A percentile compares a stretch with the other conserved stretches of the same genome.
phyloP scores from a whole-genome alignment of 2,329 filamentous ascomycete genomes.

The Cytospora chrysosperma region DNA sequence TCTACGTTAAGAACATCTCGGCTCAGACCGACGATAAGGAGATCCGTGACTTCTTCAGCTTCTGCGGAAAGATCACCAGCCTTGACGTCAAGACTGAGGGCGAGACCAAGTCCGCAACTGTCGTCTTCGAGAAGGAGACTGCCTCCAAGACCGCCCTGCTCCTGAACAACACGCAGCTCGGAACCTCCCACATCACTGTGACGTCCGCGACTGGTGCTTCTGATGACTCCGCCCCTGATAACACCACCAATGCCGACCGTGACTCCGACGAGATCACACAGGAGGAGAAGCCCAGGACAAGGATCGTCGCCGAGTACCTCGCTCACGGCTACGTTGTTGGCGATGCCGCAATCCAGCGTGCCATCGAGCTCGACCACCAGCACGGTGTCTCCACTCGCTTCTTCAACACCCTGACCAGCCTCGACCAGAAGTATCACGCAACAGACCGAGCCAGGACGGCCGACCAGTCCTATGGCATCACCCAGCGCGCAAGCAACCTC shows the following conservation, averaged over 20 bases:
- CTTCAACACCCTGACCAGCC: conserved; percentile 68
- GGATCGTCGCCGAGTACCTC: conserved; percentile 94
- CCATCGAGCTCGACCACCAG: conserved; percentile 84
- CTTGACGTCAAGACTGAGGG: conserved; percentile 72
- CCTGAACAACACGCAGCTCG: conserved; percentile 94
- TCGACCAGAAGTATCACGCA: conserved; percentile 85
- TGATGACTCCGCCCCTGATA: conserved; percentile 56
- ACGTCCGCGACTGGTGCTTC: conserved; percentile 65
- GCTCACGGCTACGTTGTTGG: conserved; percentile 89
- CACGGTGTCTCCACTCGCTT: conserved; percentile 84
- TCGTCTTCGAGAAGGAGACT: conserved; percentile 95
- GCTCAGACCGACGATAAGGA: conserved; percentile 81
- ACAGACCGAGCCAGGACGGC: conserved; percentile 81
- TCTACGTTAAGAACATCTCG: conserved; percentile 89
- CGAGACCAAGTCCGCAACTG: conserved; percentile 78
- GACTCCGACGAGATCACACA: conserved; percentile 75
- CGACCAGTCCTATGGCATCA: conserved; percentile 82
- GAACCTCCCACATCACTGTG: conserved; percentile 77
- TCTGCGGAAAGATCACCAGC: conserved; percentile 87
- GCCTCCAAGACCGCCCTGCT: conserved; percentile 96
- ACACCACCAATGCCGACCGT: conserved; percentile 54
- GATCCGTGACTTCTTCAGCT: conserved; percentile 96
- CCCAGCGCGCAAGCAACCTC: conserved; percentile 65
- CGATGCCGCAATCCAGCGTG: conserved; percentile 71
- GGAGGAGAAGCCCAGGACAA: conserved; percentile 93